phyloP scores from a whole-genome alignment of 257 asterid species.

The Apocynum venetum region DNA sequence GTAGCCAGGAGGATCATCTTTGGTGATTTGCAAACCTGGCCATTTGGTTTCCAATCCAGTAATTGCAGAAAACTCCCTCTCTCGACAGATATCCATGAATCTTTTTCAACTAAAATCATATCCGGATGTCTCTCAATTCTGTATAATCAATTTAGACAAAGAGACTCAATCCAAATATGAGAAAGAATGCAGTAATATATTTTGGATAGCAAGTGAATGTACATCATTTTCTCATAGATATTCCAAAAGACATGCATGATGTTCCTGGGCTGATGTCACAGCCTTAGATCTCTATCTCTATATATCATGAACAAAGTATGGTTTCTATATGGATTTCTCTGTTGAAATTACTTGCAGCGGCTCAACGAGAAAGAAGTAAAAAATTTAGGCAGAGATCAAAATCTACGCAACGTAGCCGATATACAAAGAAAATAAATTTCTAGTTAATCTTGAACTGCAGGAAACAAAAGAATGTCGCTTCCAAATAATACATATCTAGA shows the following conservation, averaged over 20 bases:
- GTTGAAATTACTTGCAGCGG: not conserved
- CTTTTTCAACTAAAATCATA: constrained; percentile 75
- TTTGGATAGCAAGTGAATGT: not conserved
- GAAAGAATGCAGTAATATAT: not conserved
- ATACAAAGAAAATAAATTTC: not conserved
- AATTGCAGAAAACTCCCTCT: constrained; percentile 32
- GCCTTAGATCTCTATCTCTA: not conserved
- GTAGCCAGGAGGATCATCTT: constrained; percentile 83
- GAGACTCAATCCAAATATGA: not conserved
- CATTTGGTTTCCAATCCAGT: constrained; percentile 48
- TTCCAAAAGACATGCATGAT: not conserved
- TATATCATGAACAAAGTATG: not conserved
- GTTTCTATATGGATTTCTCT: not conserved
- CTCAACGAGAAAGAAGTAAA: not conserved
- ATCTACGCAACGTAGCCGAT: not conserved
- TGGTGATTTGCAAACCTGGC: constrained; percentile 45
- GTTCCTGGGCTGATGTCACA: not conserved
- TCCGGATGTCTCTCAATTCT: constrained; percentile 60
- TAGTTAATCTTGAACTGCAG: not conserved
- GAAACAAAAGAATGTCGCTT: not conserved
- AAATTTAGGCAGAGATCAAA: not conserved
- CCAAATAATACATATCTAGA: not conserved
- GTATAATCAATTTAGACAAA: constrained; percentile 5
- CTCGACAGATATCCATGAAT: constrained; percentile 61
- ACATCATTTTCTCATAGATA: not conserved